These are phyloP conservation scores for Dunaliella primolecta DNA, from an alignment of 139 green algal species.

Conservation along the genomic window DNA sequence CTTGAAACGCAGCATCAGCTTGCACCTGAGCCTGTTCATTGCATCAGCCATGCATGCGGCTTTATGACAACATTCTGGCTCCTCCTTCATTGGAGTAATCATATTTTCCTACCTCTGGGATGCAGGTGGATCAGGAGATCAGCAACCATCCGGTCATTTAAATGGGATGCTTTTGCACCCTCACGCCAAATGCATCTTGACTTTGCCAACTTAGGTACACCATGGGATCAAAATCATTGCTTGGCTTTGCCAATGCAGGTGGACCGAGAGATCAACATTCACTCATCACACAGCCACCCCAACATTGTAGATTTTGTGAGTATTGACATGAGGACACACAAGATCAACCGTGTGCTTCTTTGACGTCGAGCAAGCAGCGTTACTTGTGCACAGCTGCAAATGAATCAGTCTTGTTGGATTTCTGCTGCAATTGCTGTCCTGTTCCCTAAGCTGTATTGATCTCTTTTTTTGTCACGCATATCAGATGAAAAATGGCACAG, in stretches of 20 bases:
- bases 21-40: background rate
- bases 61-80: no score
- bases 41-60: no score
- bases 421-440: background rate
- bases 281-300: slow-evolving; percentile 65
- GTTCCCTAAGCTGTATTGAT: background rate
- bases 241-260: slow-evolving; percentile 34
- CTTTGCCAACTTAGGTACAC: no score
- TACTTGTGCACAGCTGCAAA: background rate
- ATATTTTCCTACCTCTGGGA: no score
- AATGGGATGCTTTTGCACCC: no score
- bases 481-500: no score
- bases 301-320: slow-evolving; percentile 67
- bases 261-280: slow-evolving; percentile 73
- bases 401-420: background rate
- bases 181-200: no score
- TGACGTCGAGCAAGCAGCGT: no score
- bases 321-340: background rate
- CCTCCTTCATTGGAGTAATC: no score
- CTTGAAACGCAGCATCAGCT: background rate
- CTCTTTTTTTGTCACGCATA: no score
- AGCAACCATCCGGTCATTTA: no score
- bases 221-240: background rate
- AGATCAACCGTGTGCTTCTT: background rate
- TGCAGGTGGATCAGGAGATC: no score